Conservation (phyloP, 768 basidiomycete species). For the Phlebiopsis flavidoalba region DNA sequence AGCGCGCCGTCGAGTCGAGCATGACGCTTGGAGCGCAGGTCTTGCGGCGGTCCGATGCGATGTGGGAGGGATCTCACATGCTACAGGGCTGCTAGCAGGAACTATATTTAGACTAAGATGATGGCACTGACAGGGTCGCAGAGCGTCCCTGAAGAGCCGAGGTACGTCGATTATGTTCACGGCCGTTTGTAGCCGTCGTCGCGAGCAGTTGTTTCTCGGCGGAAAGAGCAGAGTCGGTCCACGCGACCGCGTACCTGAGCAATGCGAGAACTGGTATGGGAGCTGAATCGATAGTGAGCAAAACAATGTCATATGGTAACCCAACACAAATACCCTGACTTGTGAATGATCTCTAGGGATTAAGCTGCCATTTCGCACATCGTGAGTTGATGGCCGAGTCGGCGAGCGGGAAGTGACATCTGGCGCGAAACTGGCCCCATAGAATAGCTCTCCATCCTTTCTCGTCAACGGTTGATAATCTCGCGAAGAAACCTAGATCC, state of each 20-base stretch:
- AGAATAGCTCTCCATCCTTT: conserved; percentile 25
- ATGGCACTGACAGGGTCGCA: background rate
- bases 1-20: conserved; percentile 40
- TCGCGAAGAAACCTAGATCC: conserved; percentile 29
- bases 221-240: conserved; percentile 46
- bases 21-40: conserved; percentile 46
- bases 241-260: conserved; percentile 42
- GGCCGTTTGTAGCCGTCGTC: conserved; percentile 42
- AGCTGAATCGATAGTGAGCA: conserved; percentile 35
- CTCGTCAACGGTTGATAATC: conserved; percentile 24
- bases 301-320: background rate
- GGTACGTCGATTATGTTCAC: conserved; percentile 22
- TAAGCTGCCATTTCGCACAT: conserved; percentile 34
- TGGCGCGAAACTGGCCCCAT: conserved; percentile 49
- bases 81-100: conserved; percentile 19
- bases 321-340: conserved; percentile 27
- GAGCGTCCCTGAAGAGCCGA: background rate
- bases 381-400: conserved; percentile 49
- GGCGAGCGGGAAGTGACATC: conserved; percentile 43
- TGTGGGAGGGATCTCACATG: background rate
- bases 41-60: conserved; percentile 11
- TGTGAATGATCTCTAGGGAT: conserved; percentile 38
- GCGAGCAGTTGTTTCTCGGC: conserved; percentile 51
- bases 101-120: conserved; percentile 12
- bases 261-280: conserved; percentile 54